Evolutionary conservation across 495 filamentous ascomycete species (phyloP).

Genomic region (Penicillium cinerascens): DNA sequence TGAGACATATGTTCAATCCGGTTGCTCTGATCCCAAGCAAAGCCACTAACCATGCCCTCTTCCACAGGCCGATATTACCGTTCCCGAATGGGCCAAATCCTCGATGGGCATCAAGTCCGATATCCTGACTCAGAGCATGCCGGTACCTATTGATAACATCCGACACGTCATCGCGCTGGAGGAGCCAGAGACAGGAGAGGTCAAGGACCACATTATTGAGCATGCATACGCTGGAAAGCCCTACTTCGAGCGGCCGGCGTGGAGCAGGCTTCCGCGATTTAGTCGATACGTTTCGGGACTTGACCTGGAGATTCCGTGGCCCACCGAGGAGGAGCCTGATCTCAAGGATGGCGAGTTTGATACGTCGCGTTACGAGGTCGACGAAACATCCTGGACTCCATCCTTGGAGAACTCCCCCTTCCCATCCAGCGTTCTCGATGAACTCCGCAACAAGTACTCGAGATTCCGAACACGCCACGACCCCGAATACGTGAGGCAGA

Average conservation of each 20-base stretch:
- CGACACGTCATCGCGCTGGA: constrained; percentile 74
- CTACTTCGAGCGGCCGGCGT: constrained; percentile 29
- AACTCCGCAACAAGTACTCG: constrained; percentile 81
- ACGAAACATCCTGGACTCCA: constrained; percentile 70
- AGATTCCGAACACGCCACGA: constrained; percentile 81
- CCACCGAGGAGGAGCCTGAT: constrained; percentile 40
- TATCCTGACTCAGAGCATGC: constrained; percentile 43
- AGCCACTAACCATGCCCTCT: constrained; percentile 7
- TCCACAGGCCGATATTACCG: constrained; percentile 51
- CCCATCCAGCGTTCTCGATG: constrained; percentile 74
- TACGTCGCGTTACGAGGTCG: constrained; percentile 72
- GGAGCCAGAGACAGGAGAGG: constrained; percentile 56
- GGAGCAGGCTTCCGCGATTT: constrained; percentile 34
- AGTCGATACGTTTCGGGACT: constrained; percentile 43
- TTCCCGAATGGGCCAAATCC: constrained; percentile 52
- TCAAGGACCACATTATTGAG: constrained; percentile 70
- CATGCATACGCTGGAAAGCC: constrained; percentile 50
- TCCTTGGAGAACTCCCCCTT: constrained; percentile 74
- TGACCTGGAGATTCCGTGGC: constrained; percentile 70
- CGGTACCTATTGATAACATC: constrained; percentile 64
- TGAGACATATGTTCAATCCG: background rate
- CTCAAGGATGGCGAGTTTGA: constrained; percentile 57
- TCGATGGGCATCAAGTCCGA: constrained; percentile 37
- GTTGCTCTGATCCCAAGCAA: background rate
- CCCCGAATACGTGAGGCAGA: constrained; percentile 51